Base-by-base conservation (phyloP, 2,329 filamentous ascomycete species). In the Harringtonia aguacate region DNA sequence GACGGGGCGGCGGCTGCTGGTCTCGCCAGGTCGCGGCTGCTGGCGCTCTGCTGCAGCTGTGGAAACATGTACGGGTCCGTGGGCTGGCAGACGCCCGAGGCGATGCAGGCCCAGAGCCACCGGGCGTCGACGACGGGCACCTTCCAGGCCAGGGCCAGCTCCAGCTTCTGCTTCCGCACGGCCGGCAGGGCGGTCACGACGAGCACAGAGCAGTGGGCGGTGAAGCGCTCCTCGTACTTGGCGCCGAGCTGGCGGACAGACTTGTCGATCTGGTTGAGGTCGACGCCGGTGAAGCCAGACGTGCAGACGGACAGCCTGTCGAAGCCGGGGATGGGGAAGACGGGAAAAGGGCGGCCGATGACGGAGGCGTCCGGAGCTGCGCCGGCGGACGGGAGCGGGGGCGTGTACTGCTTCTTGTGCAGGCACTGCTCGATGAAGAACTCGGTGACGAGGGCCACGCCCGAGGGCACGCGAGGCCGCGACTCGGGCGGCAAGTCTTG, bases 351-450 rank as follows among this genome's bases (percentile, higher is more conserved):
- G 8, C 77, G 78, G 46, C 86, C 88, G 21, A 94, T 73, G 34
- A 85, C 72, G 57, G 92, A 79, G 5, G 76, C 69, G 41, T 70
- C 66, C 4, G 15, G n/a, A n/a, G 12, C n/a, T n/a, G n/a, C 87
- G 24, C 92, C 72, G 34, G 84, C 71, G 58, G 90, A 79, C 4
- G 76, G 69, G 40, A 69, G 65, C 6, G 88, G 86, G 27, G 83
- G 68, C 38, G 86, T 70, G 53, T 90, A 75, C 22, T 65, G 67
- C 60, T 86, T 92, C 50, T 77, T 77, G 58, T 89, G 80, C 33
- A 98, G 67, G 58, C 90, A 97, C 39, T 79, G 78, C 63, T 98
- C 92, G 42, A 98, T 72, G 75, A 90, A 98, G 72, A 92, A 94
- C 57, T 95, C 88, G 12, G 88, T 97, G 28, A 94, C 79, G 36